Evolutionary conservation across 2,329 filamentous ascomycete genomes (phyloP), one percentile per base, ranked within the genome.

Genomic region (Diplodia mutila): DNA sequence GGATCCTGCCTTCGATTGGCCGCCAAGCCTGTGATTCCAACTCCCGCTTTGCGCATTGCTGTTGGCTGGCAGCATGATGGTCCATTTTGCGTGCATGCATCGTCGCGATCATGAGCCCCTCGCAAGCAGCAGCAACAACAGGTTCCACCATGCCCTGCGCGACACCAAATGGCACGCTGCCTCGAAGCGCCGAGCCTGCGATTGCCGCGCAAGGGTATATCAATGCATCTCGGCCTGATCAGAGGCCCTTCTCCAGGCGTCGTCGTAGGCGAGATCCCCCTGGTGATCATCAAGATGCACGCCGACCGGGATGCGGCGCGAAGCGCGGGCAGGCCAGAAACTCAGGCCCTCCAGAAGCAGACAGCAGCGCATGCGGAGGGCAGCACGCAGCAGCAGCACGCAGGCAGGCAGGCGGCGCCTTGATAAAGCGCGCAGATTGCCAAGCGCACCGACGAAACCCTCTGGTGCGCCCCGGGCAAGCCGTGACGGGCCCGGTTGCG

Each of bases 201-300:
- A 32, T 48, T 39, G 57, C 23, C 39, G 37, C 57, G 39, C 57
- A 34, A 46, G 59, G 46, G 42, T 51, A 29, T 29, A 32, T 63
- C 59, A 63, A 63, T 61, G 57, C 57, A 49, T 18, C n/a, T 34
- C 8, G 54, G 21, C 52, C 49, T 25, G 52, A 54, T 34, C 53
- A 57, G n/a, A 39, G 53, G 34, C 34, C n/a, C 55, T 23, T 59
- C 34, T 18, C 32, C 42, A 63, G 42, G 37, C 39, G 29, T 29
- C 32, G 52, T 39, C 54, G 32, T 42, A 42, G 55, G 57, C 46
- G 49, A 65, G 61, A 65, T 53, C 49, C 61, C n/a, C 61, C 49
- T 65, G 61, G 23, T 65, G 61, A 65, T 65, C 61, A 46, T 65
- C 61, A 23, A 65, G 61, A 65, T 65, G 61, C 49, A 65, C 61